These are phyloP conservation scores for Puccinia coronata DNA, from an alignment of 1,284 basidiomycete genomes.

Conservation along the genomic window DNA sequence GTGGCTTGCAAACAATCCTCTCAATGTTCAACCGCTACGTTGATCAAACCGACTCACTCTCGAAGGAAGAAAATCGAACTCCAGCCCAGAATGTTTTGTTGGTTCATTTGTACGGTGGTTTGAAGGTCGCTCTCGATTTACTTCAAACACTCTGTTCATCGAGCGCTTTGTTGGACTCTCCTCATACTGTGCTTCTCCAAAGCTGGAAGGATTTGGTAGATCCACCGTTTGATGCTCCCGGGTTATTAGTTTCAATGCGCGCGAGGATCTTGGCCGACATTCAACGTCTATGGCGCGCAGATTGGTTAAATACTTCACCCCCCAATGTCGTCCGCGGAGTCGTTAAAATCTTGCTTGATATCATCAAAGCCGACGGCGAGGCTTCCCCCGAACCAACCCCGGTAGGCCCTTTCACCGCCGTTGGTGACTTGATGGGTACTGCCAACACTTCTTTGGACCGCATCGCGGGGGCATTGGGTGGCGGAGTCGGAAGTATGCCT, in stretches of 20 bases:
- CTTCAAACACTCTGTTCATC: conserved; percentile 75
- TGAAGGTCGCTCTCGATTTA: conserved; percentile 79
- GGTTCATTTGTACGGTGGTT: conserved; percentile 73
- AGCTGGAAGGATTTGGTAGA: conserved; percentile 74
- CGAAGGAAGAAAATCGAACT: conserved; percentile 42
- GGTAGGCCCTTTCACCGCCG: conserved; percentile 51
- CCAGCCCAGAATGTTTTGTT: conserved; percentile 54
- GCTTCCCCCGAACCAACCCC: conserved; percentile 62
- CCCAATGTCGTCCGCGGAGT: conserved; percentile 68
- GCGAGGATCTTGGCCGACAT: too few relatives aligned
- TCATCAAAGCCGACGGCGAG: conserved; percentile 80
- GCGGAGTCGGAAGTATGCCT: conserved; percentile 39
- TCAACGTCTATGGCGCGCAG: conserved; percentile 74
- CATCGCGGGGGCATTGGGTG: conserved; percentile 38
- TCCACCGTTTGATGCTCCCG: conserved; percentile 73
- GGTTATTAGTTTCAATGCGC: conserved; percentile 79
- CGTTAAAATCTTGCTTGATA: conserved; percentile 75
- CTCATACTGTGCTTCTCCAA: conserved; percentile 73
- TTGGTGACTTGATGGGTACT: conserved; percentile 59
- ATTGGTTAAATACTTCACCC: conserved; percentile 79
- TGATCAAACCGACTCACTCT: conserved; percentile 51
- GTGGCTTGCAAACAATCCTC: conserved; percentile 73
- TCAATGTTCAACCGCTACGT: conserved; percentile 66
- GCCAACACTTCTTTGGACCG: conserved; percentile 37
- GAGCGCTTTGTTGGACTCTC: conserved; percentile 78